Base-by-base conservation (phyloP, 2,329 filamentous ascomycete genomes). In the Bipolaris gigantea region DNA sequence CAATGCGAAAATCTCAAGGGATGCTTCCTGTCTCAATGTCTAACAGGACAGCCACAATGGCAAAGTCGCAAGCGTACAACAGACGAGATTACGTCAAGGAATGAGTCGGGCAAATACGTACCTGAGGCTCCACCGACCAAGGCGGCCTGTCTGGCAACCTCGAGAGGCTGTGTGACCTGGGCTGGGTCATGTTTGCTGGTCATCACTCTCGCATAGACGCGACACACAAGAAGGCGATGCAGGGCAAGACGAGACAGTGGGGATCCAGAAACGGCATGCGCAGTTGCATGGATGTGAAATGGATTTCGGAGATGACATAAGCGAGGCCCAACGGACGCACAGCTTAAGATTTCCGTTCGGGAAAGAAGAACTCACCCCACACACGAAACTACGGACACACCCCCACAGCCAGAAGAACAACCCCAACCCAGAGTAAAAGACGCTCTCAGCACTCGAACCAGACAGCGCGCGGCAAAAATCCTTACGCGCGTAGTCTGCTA, bases 401-500 rank as follows among this genome's bases (percentile, higher is more conserved):
- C 47, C 38, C 53, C 62, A 59, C 64, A 56, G 64, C 61, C 63
- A 63, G 57, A 50, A 40, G 38, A 56, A 67, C 55, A 56, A 64
- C 50, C 60, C 58, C 55, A 59, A 48, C 23, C 53, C 69, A 71
- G 66, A 64, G 63, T 63, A 63, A 48, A 50, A 47, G 27, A 59
- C 55, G 62, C 69, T 71, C 69, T 72, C 66, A 53, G 50, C 43
- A 65, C 50, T 48, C 42, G 58, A 48, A 46, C 45, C 65, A 66
- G 66, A 65, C 66, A 73, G 66, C 71, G 73, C 73, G 72, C 72
- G 56, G 21, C 36, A 46, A 27, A 64, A 66, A 56, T 38, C 62
- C 61, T 55, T 41, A 41, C 48, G 73, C 73, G 73, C 73, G 70
- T 69, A 72, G 69, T 70, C 74, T 69, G 58, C 61, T 19, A 51